phyloP scores from a whole-genome alignment of 73 alveolate genomes.

The Tetrahymena borealis region DNA sequence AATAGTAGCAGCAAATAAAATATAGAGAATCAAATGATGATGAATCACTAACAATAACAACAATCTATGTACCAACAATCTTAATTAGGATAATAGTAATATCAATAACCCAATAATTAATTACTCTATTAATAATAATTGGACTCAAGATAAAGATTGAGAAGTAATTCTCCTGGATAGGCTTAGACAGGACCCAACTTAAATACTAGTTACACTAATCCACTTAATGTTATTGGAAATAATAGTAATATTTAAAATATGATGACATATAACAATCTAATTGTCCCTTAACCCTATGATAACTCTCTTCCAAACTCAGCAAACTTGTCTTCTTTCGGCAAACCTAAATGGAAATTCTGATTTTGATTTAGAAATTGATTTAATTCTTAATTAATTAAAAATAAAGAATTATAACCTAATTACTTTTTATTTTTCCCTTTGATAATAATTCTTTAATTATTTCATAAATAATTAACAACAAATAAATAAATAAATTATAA shows the following conservation, averaged over 20 bases:
- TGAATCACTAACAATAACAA: neutral
- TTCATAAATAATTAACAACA: too few species aligned
- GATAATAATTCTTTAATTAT: too few species aligned
- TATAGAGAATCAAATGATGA: neutral
- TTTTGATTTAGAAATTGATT: neutral
- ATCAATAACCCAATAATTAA: neutral
- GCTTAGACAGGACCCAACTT: neutral
- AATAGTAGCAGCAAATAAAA: neutral
- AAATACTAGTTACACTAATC: neutral
- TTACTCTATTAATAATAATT: neutral
- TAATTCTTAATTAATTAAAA: too few species aligned
- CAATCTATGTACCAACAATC: neutral
- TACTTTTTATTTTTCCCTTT: too few species aligned
- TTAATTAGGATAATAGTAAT: neutral
- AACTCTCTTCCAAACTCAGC: neutral
- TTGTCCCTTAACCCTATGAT: neutral
- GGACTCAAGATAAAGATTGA: neutral
- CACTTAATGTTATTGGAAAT: neutral
- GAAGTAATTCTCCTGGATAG: neutral
- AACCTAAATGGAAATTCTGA: neutral
- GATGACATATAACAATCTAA: neutral
- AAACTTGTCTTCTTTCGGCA: neutral
- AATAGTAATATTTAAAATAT: neutral
- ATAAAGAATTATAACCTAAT: too few species aligned
- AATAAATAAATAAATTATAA: too few species aligned